These are phyloP conservation scores for Penicillium sclerotiorum DNA, from an alignment of 2,329 filamentous ascomycete species.

Conservation along the genomic window DNA sequence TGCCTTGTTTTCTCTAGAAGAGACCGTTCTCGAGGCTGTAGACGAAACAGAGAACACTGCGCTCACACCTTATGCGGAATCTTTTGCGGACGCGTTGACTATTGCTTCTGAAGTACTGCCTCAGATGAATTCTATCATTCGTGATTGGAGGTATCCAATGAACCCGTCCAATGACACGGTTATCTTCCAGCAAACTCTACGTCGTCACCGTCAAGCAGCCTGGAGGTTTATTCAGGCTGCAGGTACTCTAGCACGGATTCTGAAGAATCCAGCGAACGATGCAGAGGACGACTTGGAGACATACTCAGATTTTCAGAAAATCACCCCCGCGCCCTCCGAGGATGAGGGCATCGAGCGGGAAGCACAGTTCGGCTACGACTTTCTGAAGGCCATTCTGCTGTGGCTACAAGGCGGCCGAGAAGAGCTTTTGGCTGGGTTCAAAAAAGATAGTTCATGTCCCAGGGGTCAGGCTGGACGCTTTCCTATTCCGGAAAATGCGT, in stretches of 20 bases:
- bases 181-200: constrained; percentile 57
- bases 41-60: constrained; percentile 12
- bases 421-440: constrained; percentile 60
- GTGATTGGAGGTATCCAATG: constrained; percentile 62
- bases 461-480: constrained; percentile 48
- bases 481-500: constrained; percentile 56
- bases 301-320: constrained; percentile 48
- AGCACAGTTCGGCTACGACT: constrained; percentile 65
- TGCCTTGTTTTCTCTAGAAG: constrained; percentile 57
- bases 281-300: constrained; percentile 39
- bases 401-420: constrained; percentile 64
- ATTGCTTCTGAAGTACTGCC: constrained; percentile 53
- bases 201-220: constrained; percentile 57
- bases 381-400: constrained; percentile 63
- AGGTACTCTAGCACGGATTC: constrained; percentile 58
- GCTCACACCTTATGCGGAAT: constrained; percentile 36
- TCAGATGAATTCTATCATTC: constrained; percentile 59
- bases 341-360: constrained; percentile 40
- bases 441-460: constrained; percentile 45
- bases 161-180: constrained; percentile 58
- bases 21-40: constrained; percentile 32
- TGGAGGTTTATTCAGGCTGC: constrained; percentile 65
- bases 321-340: constrained; percentile 51
- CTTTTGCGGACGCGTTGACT: constrained; percentile 47
- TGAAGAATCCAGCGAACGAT: constrained; percentile 57